These are phyloP conservation scores for Porphyrellus cyaneotinctus DNA, from an alignment of 768 basidiomycete genomes.

Conservation along the genomic window DNA sequence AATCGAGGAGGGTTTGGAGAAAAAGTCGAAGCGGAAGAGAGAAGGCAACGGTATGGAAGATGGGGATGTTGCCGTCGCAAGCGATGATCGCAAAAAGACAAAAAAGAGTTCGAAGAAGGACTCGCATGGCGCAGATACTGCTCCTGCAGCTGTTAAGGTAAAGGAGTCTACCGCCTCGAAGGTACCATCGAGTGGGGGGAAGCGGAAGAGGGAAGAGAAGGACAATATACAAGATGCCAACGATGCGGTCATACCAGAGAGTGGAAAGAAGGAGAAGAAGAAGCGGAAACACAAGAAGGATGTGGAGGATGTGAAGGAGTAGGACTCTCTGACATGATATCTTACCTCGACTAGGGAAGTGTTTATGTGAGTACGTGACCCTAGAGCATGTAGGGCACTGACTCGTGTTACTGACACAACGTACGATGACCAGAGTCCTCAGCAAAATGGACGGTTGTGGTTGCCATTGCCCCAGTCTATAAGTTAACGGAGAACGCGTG, in stretches of 20 bases:
- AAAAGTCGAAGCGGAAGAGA: constrained; percentile 34
- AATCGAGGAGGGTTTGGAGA: constrained; percentile 5
- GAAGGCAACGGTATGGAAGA: constrained; percentile 7
- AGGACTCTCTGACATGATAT: background rate
- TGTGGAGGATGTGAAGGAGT: background rate
- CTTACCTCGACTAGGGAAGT: no score
- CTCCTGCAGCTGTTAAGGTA: constrained; percentile 5
- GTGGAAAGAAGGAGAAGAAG: constrained; percentile 30
- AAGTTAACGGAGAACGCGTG: no score
- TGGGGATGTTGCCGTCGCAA: constrained; percentile 4
- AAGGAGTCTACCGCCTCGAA: constrained; percentile 9
- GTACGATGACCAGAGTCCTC: no score
- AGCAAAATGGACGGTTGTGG: no score
- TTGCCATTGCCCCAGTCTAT: no score
- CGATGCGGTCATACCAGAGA: constrained; percentile 15
- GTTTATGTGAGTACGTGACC: no score
- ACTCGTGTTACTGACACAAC: no score
- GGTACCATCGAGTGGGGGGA: constrained; percentile 19
- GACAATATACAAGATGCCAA: constrained; percentile 4
- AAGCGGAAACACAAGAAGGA: constrained; percentile 25
- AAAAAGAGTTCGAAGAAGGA: constrained; percentile 22
- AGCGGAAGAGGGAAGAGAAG: constrained; percentile 23
- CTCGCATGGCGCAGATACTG: constrained; percentile 3
- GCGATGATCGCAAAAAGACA: constrained; percentile 22
- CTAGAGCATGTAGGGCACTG: no score